Evolutionary conservation across 2,329 filamentous ascomycete genomes (phyloP).

Genomic region (Sphaerulina musiva): DNA sequence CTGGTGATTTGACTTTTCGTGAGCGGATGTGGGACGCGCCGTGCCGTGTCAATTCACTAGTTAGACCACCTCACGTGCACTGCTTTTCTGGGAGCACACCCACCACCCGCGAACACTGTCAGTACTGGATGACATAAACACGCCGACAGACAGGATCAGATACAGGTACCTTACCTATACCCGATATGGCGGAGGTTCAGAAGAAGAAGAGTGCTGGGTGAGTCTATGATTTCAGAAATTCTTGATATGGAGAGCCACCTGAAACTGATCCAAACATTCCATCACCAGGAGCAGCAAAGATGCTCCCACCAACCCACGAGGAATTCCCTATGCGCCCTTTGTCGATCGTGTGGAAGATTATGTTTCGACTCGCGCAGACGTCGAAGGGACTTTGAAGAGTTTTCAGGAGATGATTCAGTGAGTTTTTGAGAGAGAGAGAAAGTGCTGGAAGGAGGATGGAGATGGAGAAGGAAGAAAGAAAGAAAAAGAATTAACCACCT

Average conservation of each 20-base stretch:
- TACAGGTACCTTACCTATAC: not conserved
- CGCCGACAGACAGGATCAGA: no score
- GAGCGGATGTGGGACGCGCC: no score
- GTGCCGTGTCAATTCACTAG: no score
- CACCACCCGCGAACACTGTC: no score
- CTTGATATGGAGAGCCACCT: no score
- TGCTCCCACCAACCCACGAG: slow-evolving; percentile 65
- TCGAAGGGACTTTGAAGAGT: slow-evolving; percentile 71
- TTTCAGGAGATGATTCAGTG: slow-evolving; percentile 95
- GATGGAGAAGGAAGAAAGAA: no score
- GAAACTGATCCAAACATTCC: no score
- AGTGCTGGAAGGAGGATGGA: no score
- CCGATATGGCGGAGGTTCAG: not conserved
- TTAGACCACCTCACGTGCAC: no score
- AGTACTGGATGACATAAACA: not conserved
- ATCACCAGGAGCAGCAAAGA: slow-evolving; percentile 27
- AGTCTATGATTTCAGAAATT: no score
- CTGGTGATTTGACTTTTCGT: not conserved
- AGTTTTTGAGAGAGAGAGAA: not conserved
- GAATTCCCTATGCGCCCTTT: slow-evolving; percentile 77
- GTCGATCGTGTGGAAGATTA: slow-evolving; percentile 87
- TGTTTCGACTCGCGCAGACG: slow-evolving; percentile 68
- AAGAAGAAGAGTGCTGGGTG: not conserved
- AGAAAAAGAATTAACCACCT: no score
- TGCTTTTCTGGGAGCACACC: no score